Conservation (phyloP, 805 yeast genomes). For the Starmerella riodocensis region DNA sequence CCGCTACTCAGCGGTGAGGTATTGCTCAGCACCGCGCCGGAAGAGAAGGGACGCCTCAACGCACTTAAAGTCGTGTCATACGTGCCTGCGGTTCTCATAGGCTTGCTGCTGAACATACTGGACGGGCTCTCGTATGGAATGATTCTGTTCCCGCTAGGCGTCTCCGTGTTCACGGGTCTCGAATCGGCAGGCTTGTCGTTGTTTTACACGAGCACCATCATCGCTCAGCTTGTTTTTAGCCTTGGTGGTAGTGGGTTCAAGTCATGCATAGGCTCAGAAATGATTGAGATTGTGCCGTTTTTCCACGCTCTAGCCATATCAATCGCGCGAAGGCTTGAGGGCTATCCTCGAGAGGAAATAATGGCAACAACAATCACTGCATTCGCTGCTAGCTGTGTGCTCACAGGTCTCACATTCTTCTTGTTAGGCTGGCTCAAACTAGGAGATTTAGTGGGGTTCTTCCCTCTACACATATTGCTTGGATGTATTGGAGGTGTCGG, state of each 20-base stretch:
- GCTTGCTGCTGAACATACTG: conserved; percentile 68
- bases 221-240: conserved; percentile 78
- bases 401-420: conserved; percentile 76
- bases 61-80: conserved; percentile 22
- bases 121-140: conserved; percentile 94
- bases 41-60: not conserved
- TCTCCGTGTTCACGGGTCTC: conserved; percentile 56
- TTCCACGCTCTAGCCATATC: conserved; percentile 87
- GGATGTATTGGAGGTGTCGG: conserved; percentile 99
- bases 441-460: conserved; percentile 83
- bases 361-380: conserved; percentile 79
- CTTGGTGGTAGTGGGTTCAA: conserved; percentile 82
- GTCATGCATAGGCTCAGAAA: conserved; percentile 90
- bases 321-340: conserved; percentile 46
- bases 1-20: not conserved
- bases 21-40: not conserved
- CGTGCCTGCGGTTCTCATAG: conserved; percentile 74
- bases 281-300: conserved; percentile 98
- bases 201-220: conserved; percentile 85
- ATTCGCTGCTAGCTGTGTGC: conserved; percentile 66
- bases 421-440: conserved; percentile 62
- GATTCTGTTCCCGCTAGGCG: conserved; percentile 90
- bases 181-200: conserved; percentile 86
- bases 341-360: conserved; percentile 34
- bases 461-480: conserved; percentile 88